Conservation (phyloP, 2,329 filamentous ascomycete genomes). For the Aspergillus sp. region DNA sequence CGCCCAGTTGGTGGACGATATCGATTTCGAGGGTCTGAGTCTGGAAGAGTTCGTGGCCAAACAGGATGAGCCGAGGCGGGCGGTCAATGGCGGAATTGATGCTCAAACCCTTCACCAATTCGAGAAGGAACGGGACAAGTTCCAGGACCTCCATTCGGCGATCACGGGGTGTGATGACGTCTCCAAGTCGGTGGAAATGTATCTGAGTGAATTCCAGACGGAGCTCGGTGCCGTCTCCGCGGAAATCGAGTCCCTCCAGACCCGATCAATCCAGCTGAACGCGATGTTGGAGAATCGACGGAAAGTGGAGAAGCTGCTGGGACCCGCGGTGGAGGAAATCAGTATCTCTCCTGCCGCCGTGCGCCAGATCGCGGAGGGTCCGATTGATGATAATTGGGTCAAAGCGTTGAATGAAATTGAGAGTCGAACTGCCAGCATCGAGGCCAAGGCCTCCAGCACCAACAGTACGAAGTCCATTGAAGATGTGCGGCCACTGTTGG, state of each 20-base stretch:
- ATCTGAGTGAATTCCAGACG: constrained; percentile 87
- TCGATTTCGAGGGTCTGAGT: constrained; percentile 77
- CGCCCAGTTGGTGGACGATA: constrained; percentile 57
- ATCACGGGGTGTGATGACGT: constrained; percentile 91
- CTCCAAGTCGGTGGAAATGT: constrained; percentile 86
- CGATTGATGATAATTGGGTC: constrained; percentile 87
- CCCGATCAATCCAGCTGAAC: constrained; percentile 78
- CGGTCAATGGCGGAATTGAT: constrained; percentile 37
- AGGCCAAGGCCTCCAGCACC: constrained; percentile 62
- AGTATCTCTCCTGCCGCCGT: constrained; percentile 83
- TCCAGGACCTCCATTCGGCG: constrained; percentile 85
- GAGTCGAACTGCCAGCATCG: constrained; percentile 69
- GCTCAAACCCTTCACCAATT: constrained; percentile 71
- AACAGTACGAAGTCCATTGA: constrained; percentile 71
- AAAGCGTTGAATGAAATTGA: constrained; percentile 81
- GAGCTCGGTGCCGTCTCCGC: constrained; percentile 89
- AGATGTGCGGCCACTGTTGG: constrained; percentile 80
- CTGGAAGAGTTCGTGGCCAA: constrained; percentile 66
- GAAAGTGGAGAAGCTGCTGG: constrained; percentile 82
- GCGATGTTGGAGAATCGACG: constrained; percentile 84
- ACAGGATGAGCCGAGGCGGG: constrained; percentile 29
- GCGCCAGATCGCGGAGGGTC: constrained; percentile 79
- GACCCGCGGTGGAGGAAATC: constrained; percentile 86
- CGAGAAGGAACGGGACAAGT: constrained; percentile 77
- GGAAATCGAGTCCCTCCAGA: constrained; percentile 91